A percentile compares a stretch with the other conserved stretches of the same genome.
These are phyloP conservation scores for Diplodia seriata DNA, from an alignment of 2,329 filamentous ascomycete genomes.

Conservation along the genomic window DNA sequence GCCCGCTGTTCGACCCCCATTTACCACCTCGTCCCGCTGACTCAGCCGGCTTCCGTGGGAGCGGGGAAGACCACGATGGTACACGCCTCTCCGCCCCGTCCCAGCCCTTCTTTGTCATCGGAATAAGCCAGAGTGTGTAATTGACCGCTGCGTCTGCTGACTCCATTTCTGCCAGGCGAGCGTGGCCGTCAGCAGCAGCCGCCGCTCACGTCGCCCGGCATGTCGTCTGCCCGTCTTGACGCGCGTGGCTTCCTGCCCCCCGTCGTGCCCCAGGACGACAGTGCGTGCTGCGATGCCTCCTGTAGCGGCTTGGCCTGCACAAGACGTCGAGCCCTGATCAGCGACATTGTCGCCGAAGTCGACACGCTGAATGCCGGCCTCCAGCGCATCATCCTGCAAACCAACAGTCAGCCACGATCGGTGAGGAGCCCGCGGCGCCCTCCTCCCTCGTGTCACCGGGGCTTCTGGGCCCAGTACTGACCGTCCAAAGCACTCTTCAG, in stretches of 20 bases:
- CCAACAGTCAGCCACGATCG: slow-evolving; percentile 22
- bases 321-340: slow-evolving; percentile 25
- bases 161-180: slow-evolving; percentile 6
- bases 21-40: slow-evolving; percentile 14
- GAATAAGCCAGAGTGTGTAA: slow-evolving; percentile 17
- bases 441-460: slow-evolving; percentile 2
- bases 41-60: slow-evolving; percentile 25
- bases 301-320: slow-evolving; percentile 22
- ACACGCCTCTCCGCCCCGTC: not conserved
- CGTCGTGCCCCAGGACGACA: slow-evolving; percentile 6
- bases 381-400: slow-evolving; percentile 10
- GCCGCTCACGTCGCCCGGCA: slow-evolving; percentile 12
- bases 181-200: slow-evolving; percentile 11
- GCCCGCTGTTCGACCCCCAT: slow-evolving; percentile 5
- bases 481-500: slow-evolving; percentile 20
- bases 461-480: slow-evolving; percentile 6
- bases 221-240: slow-evolving; percentile 14
- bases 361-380: slow-evolving; percentile 19
- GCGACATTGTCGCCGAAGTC: slow-evolving; percentile 28
- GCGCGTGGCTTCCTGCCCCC: not conserved
- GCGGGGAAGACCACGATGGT: slow-evolving; percentile 27
- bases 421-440: slow-evolving; percentile 20
- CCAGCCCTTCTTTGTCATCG: slow-evolving; percentile 30
- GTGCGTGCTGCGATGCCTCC: slow-evolving; percentile 14
- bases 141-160: slow-evolving; percentile 28